Conservation (phyloP, 257 asterid genomes). For the Solanum chaucha region DNA sequence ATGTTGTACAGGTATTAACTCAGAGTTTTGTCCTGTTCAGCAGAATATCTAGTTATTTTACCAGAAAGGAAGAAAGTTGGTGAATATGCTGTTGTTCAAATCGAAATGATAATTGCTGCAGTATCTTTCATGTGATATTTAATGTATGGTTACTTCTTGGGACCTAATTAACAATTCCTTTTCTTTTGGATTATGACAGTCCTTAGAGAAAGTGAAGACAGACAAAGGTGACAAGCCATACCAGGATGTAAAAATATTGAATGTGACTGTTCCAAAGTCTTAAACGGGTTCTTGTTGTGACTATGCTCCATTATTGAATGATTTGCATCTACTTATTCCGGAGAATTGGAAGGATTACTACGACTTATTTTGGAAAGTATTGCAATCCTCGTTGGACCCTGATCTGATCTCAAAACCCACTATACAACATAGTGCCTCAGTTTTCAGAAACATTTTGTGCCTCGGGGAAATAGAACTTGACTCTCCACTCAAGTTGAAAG, state of each 20-base stretch:
- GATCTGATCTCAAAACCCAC: background rate
- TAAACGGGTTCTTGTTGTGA: background rate
- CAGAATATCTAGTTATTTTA: background rate
- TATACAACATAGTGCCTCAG: background rate
- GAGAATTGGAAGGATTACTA: background rate
- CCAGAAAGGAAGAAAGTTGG: background rate
- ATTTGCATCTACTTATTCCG: background rate
- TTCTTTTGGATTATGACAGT: constrained; percentile 30
- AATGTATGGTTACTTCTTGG: background rate
- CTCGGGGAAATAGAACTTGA: background rate
- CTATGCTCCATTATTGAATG: background rate
- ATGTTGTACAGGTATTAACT: constrained; percentile 81
- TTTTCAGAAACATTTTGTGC: background rate
- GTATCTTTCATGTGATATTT: background rate
- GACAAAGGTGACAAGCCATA: constrained; percentile 82
- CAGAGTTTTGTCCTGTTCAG: background rate
- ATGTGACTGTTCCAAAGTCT: constrained; percentile 80
- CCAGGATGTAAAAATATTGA: constrained; percentile 89
- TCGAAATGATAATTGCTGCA: background rate
- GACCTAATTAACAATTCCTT: background rate
- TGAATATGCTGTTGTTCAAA: background rate
- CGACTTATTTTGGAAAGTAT: background rate
- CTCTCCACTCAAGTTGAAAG: background rate
- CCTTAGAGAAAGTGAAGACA: constrained; percentile 88
- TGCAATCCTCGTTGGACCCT: background rate